Evolutionary conservation across 2,329 filamentous ascomycete genomes (phyloP).

Genomic region (Ophiostoma ips): DNA sequence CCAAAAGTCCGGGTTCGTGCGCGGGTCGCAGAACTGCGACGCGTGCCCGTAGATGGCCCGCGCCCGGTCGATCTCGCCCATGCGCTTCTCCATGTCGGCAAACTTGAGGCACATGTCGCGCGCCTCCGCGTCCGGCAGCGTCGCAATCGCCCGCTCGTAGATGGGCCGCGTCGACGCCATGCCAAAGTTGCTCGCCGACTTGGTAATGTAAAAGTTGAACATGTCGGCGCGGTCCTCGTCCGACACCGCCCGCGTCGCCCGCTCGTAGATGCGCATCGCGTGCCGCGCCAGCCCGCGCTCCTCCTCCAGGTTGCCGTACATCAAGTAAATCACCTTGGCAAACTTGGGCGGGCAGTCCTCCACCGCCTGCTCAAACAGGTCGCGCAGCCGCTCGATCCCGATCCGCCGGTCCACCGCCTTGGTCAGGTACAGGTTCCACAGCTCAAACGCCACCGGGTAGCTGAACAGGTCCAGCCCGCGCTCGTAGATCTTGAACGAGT

Average conservation of each 20-base stretch:
- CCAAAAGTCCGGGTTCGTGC: conserved; percentile 86
- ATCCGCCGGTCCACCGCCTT: conserved; percentile 96
- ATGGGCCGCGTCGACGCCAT: conserved; percentile 88
- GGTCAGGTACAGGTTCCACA: conserved; percentile 96
- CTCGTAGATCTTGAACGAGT: conserved; percentile 96
- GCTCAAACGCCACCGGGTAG: conserved; percentile 93
- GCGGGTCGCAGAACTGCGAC: conserved; percentile 91
- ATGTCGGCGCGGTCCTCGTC: conserved; percentile 93
- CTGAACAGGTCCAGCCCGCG: conserved; percentile 94
- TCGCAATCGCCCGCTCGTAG: conserved; percentile 88
- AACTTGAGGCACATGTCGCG: conserved; percentile 99
- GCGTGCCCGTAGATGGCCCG: conserved; percentile 93
- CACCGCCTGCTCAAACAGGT: conserved; percentile 93
- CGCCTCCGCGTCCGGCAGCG: conserved; percentile 84
- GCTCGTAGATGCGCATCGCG: conserved; percentile 98
- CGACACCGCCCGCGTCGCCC: conserved; percentile 83
- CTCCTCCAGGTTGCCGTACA: conserved; percentile 97
- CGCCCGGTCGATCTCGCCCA: conserved; percentile 66
- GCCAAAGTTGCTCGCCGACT: conserved; percentile 89
- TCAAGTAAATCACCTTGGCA: conserved; percentile 87
- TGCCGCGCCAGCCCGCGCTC: conserved; percentile 87
- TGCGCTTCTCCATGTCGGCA: conserved; percentile 48
- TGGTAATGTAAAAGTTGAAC: conserved; percentile 96
- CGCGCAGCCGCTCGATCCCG: conserved; percentile 81
- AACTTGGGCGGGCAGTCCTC: conserved; percentile 93